Conservation (phyloP, 2,329 filamentous ascomycete genomes). For the Neonectria hederae region DNA sequence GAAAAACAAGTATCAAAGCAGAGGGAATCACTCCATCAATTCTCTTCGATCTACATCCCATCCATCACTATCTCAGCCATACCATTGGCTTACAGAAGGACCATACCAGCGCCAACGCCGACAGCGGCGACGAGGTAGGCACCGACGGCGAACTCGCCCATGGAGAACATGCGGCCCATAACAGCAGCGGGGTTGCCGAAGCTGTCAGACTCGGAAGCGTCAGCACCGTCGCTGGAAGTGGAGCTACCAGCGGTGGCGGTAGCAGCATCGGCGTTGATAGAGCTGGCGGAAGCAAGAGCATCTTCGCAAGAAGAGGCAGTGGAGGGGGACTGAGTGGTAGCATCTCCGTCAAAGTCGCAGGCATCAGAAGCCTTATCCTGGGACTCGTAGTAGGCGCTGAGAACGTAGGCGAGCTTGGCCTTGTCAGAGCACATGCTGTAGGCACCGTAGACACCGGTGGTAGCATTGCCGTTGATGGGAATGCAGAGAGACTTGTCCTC, state of each 20-base stretch:
- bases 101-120: slow-evolving; percentile 62
- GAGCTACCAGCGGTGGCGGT: slow-evolving; percentile 54
- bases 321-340: slow-evolving; percentile 60
- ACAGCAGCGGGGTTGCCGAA: slow-evolving; percentile 50
- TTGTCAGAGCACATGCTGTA: slow-evolving; percentile 79
- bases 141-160: slow-evolving; percentile 60
- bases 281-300: slow-evolving; percentile 71
- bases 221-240: slow-evolving; percentile 40
- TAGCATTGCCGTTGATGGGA: slow-evolving; percentile 74
- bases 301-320: slow-evolving; percentile 63
- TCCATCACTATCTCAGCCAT: slow-evolving; percentile 18
- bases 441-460: slow-evolving; percentile 75
- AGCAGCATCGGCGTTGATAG: slow-evolving; percentile 58
- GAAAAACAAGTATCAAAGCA: slow-evolving; percentile 26
- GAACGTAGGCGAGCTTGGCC: slow-evolving; percentile 77
- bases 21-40: slow-evolving; percentile 35
- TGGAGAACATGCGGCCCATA: slow-evolving; percentile 52
- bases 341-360: slow-evolving; percentile 78
- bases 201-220: slow-evolving; percentile 41
- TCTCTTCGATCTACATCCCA: slow-evolving; percentile 14
- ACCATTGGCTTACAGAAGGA: slow-evolving; percentile 57
- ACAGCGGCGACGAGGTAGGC: slow-evolving; percentile 63
- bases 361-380: slow-evolving; percentile 64
- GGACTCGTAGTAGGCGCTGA: slow-evolving; percentile 76
- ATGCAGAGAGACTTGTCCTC: slow-evolving; percentile 64